These are phyloP conservation scores for Sabuloglossum arenarium DNA, from an alignment of 495 filamentous ascomycete species.

Conservation along the genomic window DNA sequence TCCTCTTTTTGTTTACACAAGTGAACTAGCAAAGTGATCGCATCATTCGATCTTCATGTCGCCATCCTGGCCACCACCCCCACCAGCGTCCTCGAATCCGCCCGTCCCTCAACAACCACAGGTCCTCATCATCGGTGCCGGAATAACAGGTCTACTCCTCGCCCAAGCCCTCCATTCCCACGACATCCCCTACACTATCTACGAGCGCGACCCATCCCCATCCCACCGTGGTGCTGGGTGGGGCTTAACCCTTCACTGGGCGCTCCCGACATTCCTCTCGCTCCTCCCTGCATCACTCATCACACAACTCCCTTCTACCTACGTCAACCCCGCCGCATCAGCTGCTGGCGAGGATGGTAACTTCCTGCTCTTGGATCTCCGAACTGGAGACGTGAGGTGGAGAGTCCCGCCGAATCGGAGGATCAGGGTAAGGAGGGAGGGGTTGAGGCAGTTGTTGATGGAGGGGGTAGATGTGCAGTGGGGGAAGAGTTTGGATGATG, in stretches of 20 bases:
- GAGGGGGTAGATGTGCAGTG: conserved; percentile 23
- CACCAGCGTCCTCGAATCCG: too few species aligned
- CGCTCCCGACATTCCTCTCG: conserved; percentile 25
- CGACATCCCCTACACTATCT: conserved; percentile 25
- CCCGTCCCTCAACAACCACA: conserved; percentile 7
- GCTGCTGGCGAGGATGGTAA: conserved; percentile 25
- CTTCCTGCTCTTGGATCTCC: conserved; percentile 31
- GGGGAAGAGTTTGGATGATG: background rate
- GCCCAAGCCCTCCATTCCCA: conserved; percentile 31
- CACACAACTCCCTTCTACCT: conserved; percentile 24
- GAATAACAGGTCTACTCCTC: conserved; percentile 35
- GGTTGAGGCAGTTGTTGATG: conserved; percentile 25
- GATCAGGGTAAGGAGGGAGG: conserved; percentile 28
- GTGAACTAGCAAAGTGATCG: too few species aligned
- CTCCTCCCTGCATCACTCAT: conserved; percentile 28
- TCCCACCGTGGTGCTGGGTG: conserved; percentile 29
- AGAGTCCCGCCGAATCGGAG: conserved; percentile 27
- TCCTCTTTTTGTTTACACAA: too few species aligned
- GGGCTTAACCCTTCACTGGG: conserved; percentile 39
- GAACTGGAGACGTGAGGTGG: conserved; percentile 23
- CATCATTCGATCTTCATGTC: too few species aligned
- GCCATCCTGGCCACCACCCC: too few species aligned
- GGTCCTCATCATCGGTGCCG: conserved; percentile 36
- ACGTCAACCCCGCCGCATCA: conserved; percentile 26
- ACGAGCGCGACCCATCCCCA: conserved; percentile 29